Conservation (phyloP, 2,329 filamentous ascomycete species). For the Aspergillus tubingensis region DNA sequence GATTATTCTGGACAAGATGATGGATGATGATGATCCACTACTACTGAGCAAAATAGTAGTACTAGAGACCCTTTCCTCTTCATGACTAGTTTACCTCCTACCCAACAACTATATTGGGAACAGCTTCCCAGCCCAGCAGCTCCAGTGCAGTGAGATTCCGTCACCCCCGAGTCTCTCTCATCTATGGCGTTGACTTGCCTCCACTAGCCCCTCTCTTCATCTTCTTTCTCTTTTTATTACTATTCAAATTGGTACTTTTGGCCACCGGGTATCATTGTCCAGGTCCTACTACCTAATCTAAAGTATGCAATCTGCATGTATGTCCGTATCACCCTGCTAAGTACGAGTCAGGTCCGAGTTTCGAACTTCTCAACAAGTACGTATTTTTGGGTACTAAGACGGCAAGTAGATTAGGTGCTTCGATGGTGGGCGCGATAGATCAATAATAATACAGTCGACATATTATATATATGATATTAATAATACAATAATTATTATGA, state of each 20-base stretch:
- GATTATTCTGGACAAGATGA: neutral
- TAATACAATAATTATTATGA: too few relatives aligned
- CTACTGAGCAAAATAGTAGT: neutral
- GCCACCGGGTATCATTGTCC: neutral
- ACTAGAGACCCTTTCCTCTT: neutral
- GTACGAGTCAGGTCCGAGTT: conserved; percentile 5
- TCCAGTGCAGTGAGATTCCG: neutral
- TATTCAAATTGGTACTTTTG: neutral
- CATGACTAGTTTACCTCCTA: neutral
- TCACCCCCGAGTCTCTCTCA: conserved; percentile 1
- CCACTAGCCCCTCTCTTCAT: neutral
- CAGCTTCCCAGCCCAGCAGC: neutral
- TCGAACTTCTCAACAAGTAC: neutral
- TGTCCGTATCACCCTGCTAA: neutral
- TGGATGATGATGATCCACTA: neutral
- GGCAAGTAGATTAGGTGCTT: neutral
- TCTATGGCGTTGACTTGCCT: neutral
- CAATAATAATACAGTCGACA: neutral
- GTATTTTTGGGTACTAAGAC: neutral
- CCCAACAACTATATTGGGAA: neutral
- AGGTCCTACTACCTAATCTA: neutral
- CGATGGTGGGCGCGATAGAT: neutral
- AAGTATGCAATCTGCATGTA: neutral
- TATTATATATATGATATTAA: too few relatives aligned
- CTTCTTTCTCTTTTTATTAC: neutral